Evolutionary conservation across 768 basidiomycete genomes (phyloP), one percentile per base, ranked within the genome.

Genomic region (Boletus rufocinnamomeus): DNA sequence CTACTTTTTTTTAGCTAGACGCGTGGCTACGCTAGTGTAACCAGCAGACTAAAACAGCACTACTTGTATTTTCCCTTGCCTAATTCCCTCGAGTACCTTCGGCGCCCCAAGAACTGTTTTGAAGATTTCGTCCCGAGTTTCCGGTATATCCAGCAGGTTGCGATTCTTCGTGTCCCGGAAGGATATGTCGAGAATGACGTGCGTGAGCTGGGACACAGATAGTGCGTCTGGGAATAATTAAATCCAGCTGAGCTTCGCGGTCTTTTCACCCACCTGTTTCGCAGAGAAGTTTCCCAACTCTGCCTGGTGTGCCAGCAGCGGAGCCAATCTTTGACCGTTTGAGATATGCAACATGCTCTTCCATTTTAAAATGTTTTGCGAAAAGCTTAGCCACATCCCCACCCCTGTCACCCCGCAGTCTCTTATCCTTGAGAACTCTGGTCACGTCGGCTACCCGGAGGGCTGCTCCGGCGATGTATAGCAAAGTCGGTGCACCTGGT

Each of bases 311-410:
- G 21, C 96, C 96, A 28, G 91, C 92, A 21, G 93, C 96, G 43
- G 89, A 82, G 23, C 88, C 89, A 47, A 98, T 83, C 70, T 88
- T 91, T n/a, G 93, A 95, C 63, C 85, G 82, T 67, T 82, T 81
- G 66, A 98, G 80, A 76, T 94, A 92, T 17, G 84, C 78, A 67
- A 90, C 84, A 72, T 98, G 95, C 57, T 95, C 91, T 50, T 87
- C 78, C 41, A 95, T 78, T 75, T 95, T 97, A 76, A 96, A 86
- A 70, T 98, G 95, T 73, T 89, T 95, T 32, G 95, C 93, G 66
- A 98, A 98, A 28, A 99, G 83, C 73, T 98, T 98, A 23, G 91
- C 95, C 34, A 97, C 88, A 63, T 96, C 93, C 13, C 91, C 93
- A 55, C 91, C 87, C 69, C 93, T 95, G 25, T 91, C 87, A 37